phyloP scores from a whole-genome alignment of 257 asterid species.

The Solanum chmielewskii region DNA sequence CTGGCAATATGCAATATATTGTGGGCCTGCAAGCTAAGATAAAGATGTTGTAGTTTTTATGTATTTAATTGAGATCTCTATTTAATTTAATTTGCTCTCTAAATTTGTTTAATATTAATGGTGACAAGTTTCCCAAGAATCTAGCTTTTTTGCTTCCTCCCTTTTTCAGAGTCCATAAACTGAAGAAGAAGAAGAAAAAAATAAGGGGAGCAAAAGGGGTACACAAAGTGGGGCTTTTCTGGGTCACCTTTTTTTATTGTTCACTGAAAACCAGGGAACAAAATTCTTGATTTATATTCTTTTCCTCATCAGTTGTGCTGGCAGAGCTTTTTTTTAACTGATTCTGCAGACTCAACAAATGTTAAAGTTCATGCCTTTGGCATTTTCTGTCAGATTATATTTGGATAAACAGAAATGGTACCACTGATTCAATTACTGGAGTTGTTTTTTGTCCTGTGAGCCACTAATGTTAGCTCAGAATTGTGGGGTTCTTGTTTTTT shows the following conservation, averaged over 20 bases:
- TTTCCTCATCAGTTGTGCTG: conserved; percentile 21
- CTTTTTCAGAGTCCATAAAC: conserved; percentile 17
- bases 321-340: conserved; percentile 23
- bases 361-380: conserved; percentile 45
- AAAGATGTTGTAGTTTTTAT: background rate
- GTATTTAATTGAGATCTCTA: background rate
- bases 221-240: conserved; percentile 28
- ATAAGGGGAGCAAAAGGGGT: conserved; percentile 2
- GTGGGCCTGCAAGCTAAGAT: conserved; percentile 14
- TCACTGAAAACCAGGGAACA: conserved; percentile 42
- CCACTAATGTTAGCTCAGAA: background rate
- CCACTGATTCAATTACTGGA: background rate
- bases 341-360: conserved; percentile 42
- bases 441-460: background rate
- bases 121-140: conserved; percentile 35
- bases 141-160: conserved; percentile 21
- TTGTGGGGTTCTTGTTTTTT: background rate
- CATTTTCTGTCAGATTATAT: conserved; percentile 30
- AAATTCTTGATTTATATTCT: conserved; percentile 3
- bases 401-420: conserved; percentile 16
- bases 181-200: background rate
- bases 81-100: conserved; percentile 5
- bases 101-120: conserved; percentile 5
- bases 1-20: conserved; percentile 24
- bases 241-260: conserved; percentile 15